Percentiles rank a stretch among this genome's conserved stretches.
phyloP scores from a whole-genome alignment of 108 stramenopile genomes.

The Hondaea fermentalgiana region DNA sequence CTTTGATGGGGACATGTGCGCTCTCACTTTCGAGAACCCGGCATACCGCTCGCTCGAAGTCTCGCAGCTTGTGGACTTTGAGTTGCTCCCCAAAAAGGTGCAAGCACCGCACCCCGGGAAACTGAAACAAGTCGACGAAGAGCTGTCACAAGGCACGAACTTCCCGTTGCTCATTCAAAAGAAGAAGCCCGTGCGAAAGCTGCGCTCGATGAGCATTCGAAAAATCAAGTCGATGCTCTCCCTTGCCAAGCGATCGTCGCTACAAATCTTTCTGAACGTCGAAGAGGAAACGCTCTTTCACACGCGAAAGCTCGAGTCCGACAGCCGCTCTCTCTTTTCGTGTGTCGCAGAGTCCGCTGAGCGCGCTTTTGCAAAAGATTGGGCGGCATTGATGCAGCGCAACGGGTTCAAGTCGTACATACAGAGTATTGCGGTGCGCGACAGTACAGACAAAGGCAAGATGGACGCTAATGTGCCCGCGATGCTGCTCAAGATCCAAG shows the following conservation, averaged over 20 bases:
- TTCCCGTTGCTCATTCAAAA: not conserved
- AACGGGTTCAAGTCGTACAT: not conserved
- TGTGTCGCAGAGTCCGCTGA: not conserved
- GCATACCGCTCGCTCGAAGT: not conserved
- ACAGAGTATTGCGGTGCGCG: constrained; percentile 5
- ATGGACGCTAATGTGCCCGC: not conserved
- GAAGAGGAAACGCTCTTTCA: not conserved
- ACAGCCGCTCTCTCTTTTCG: not conserved
- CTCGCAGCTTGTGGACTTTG: constrained; percentile 17
- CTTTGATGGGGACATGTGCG: not conserved
- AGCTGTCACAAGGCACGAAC: not conserved
- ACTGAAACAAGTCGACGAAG: not conserved
- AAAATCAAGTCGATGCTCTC: not conserved
- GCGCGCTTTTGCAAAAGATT: constrained; percentile 1
- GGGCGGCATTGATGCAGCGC: not conserved
- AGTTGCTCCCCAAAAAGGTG: not conserved
- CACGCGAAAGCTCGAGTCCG: constrained; percentile 8
- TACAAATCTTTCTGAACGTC: not conserved
- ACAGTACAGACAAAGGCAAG: not conserved
- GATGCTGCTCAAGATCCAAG: not conserved
- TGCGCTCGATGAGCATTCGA: not conserved
- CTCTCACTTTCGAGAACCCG: not conserved
- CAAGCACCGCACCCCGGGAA: not conserved
- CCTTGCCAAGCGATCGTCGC: not conserved
- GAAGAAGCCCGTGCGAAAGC: not conserved